Percentiles rank a stretch among this genome's conserved stretches.
Evolutionary conservation across 495 filamentous ascomycete genomes (phyloP).

Genomic region (Evernia prunastri): DNA sequence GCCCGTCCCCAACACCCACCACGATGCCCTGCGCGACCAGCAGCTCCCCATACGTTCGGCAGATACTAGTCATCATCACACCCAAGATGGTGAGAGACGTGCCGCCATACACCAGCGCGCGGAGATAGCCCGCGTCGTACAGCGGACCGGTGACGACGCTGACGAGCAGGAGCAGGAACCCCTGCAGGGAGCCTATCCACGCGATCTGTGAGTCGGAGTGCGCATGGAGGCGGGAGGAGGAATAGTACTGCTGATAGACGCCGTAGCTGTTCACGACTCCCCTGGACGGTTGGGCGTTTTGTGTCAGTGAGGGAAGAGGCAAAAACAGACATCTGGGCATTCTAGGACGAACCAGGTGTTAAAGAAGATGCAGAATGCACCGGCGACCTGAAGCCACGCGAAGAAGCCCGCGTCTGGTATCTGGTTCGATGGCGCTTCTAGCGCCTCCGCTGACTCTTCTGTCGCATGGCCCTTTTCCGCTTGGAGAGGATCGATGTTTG

Average conservation of each 20-base stretch:
- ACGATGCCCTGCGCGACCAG: slow-evolving; percentile 40
- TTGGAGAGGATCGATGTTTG: neutral
- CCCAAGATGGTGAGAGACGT: slow-evolving; percentile 39
- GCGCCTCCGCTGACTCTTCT: neutral
- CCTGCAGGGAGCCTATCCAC: slow-evolving; percentile 46
- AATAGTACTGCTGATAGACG: slow-evolving; percentile 45
- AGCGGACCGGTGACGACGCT: slow-evolving; percentile 40
- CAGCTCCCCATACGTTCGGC: slow-evolving; percentile 36
- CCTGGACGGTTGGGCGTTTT: slow-evolving; percentile 1
- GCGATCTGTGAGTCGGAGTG: slow-evolving; percentile 55
- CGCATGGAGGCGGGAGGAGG: slow-evolving; percentile 42
- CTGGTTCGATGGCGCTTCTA: neutral
- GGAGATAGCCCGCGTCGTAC: slow-evolving; percentile 41
- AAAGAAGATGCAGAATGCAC: slow-evolving; percentile 51
- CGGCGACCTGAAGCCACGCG: slow-evolving; percentile 50
- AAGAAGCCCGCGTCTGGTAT: slow-evolving; percentile 28
- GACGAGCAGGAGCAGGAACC: slow-evolving; percentile 36
- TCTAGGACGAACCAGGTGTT: slow-evolving; percentile 50
- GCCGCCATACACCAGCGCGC: slow-evolving; percentile 29
- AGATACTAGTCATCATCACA: slow-evolving; percentile 45
- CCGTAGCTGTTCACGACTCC: slow-evolving; percentile 45
- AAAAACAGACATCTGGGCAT: neutral
- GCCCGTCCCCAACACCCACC: slow-evolving; percentile 38
- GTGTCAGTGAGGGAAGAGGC: neutral
- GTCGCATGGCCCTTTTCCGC: neutral